A percentile compares a stretch with the other conserved stretches of the same genome.
Conservation (phyloP, 2,329 filamentous ascomycete genomes). For the Trichoderma asperellum region DNA sequence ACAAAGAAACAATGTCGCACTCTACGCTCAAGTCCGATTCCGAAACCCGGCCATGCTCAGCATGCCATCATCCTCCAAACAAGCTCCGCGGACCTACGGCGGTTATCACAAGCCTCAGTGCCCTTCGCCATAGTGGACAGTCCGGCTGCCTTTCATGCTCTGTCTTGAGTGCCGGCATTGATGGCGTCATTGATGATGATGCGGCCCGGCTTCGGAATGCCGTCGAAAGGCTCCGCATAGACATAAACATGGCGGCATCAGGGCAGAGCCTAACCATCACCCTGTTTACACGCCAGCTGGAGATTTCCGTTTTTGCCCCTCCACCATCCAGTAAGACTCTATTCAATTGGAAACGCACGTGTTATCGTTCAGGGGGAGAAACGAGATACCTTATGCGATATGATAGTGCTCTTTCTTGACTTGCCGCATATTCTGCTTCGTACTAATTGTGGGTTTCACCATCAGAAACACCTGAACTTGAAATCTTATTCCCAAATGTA, state of each 20-base stretch:
- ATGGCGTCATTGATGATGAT: neutral
- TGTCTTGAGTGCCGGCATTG: neutral
- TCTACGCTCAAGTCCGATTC: constrained; percentile 2
- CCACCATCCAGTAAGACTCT: neutral
- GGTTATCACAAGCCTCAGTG: neutral
- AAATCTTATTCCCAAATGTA: constrained; percentile 12
- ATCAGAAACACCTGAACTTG: constrained; percentile 10
- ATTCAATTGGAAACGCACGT: neutral
- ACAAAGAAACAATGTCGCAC: neutral
- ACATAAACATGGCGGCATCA: constrained; percentile 9
- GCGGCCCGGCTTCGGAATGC: neutral
- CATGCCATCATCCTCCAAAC: constrained; percentile 5
- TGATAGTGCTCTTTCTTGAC: too few species aligned
- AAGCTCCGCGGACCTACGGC: neutral
- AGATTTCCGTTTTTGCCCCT: constrained; percentile 24
- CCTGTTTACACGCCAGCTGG: constrained; percentile 1
- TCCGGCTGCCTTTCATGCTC: constrained; percentile 7
- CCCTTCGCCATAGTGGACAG: neutral
- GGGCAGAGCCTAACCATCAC: constrained; percentile 7
- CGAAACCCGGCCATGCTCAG: constrained; percentile 12
- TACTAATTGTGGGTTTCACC: neutral
- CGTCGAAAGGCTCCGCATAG: constrained; percentile 9
- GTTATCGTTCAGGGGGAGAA: neutral
- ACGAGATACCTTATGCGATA: neutral
- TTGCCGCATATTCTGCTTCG: too few species aligned